phyloP scores from a whole-genome alignment of 202 grass and related monocot genomes.

The Digitaria exilis region DNA sequence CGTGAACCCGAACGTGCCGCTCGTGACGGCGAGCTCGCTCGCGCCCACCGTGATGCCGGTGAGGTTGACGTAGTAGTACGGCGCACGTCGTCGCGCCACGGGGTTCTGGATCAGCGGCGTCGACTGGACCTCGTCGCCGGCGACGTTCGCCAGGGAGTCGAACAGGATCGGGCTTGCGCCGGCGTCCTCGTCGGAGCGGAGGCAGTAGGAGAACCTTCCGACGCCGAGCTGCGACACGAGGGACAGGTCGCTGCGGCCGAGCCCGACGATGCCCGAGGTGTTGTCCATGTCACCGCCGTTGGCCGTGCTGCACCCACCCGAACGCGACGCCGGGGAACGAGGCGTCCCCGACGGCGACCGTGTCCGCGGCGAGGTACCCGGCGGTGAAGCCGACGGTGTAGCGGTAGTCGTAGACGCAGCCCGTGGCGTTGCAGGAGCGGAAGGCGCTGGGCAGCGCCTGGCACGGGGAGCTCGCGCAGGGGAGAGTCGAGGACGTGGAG shows the following conservation, averaged over 20 bases:
- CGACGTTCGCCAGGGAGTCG: constrained; percentile 36
- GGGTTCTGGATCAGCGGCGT: constrained; percentile 43
- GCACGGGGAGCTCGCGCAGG: constrained; percentile 30
- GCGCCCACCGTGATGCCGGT: constrained; percentile 44
- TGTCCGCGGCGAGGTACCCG: constrained; percentile 14
- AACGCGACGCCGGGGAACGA: constrained; percentile 29
- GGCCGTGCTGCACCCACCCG: constrained; percentile 53
- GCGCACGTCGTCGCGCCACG: background rate
- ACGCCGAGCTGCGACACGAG: constrained; percentile 56
- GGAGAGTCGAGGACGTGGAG: constrained; percentile 40
- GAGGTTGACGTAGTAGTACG: constrained; percentile 61
- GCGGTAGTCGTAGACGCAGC: constrained; percentile 34
- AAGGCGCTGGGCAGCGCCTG: constrained; percentile 2
- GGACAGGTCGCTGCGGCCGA: constrained; percentile 41
- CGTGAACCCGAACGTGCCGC: constrained; percentile 36
- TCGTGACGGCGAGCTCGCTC: constrained; percentile 11
- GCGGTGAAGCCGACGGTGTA: constrained; percentile 16
- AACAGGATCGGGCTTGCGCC: constrained; percentile 56
- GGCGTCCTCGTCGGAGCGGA: constrained; percentile 24
- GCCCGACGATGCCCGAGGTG: constrained; percentile 44
- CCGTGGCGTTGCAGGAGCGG: constrained; percentile 32
- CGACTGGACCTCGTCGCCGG: background rate
- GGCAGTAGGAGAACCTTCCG: constrained; percentile 60
- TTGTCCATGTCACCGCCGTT: constrained; percentile 27
- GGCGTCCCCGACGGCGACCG: background rate